A percentile compares a stretch with the other conserved stretches of the same genome.
Evolutionary conservation across 139 green algal species (phyloP).

Genomic region (Edaphochlamys debaryana): DNA sequence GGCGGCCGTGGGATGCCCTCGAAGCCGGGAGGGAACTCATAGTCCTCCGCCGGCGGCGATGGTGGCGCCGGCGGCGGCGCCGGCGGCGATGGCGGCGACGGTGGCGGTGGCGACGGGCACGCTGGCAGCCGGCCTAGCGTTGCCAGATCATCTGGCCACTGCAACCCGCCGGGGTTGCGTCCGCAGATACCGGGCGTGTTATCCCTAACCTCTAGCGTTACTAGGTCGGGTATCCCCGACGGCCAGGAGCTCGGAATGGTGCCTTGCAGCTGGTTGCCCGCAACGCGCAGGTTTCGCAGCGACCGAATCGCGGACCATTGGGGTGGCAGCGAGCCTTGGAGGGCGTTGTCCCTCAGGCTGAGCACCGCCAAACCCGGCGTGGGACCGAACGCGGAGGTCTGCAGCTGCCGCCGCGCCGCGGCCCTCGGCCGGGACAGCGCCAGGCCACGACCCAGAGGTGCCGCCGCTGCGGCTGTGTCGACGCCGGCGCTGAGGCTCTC

Average conservation of each 20-base stretch:
- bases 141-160: neutral
- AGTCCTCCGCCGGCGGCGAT: no score
- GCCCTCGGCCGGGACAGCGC: no score
- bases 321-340: conserved; percentile 28
- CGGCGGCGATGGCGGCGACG: neutral
- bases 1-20: no score
- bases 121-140: neutral
- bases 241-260: conserved; percentile 3
- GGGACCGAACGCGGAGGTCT: no score
- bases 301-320: neutral
- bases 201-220: neutral
- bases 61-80: no score
- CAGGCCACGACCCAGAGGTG: no score
- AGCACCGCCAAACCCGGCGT: neutral
- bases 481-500: no score
- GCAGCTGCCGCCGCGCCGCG: no score
- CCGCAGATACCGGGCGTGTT: conserved; percentile 10
- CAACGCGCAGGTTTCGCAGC: conserved; percentile 3
- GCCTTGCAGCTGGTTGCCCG: conserved; percentile 21
- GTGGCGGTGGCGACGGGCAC: neutral
- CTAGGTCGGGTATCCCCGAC: neutral
- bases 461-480: no score
- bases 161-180: neutral
- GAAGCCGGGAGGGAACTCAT: no score
- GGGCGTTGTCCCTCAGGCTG: neutral